Conservation (phyloP, 2,329 filamentous ascomycete species). For the Endoconidiophora polonica region DNA sequence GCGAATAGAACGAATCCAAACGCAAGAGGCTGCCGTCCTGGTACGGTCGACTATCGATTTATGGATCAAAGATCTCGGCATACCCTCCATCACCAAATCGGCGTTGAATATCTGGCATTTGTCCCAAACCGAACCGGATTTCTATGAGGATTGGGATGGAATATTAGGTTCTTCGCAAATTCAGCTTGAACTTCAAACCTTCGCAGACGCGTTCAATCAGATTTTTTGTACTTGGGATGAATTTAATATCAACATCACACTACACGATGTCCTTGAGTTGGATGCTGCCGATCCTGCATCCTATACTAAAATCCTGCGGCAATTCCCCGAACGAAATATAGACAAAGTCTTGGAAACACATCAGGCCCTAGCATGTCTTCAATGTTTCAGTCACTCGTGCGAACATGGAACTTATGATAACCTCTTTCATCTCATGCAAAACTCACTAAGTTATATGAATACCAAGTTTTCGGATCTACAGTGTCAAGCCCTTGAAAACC, state of each 20-base stretch:
- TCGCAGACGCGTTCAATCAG: constrained; percentile 39
- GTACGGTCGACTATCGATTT: constrained; percentile 19
- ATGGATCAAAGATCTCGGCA: constrained; percentile 39
- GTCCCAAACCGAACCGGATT: neutral
- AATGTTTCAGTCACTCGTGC: constrained; percentile 43
- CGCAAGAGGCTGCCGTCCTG: constrained; percentile 8
- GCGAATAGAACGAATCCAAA: constrained; percentile 8
- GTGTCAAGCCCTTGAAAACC: neutral
- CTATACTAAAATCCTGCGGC: neutral
- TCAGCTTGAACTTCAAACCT: constrained; percentile 16
- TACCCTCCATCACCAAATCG: constrained; percentile 5
- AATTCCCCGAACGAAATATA: constrained; percentile 1
- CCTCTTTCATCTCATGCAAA: constrained; percentile 5
- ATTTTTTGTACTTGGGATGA: constrained; percentile 28
- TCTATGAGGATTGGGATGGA: constrained; percentile 3
- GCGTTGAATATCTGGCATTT: constrained; percentile 5
- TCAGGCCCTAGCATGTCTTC: constrained; percentile 37
- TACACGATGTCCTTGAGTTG: constrained; percentile 33
- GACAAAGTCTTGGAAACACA: constrained; percentile 33
- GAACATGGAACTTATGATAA: constrained; percentile 42
- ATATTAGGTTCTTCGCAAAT: neutral
- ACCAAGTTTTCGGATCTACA: constrained; percentile 4
- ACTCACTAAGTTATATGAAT: constrained; percentile 5
- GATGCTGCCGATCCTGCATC: constrained; percentile 5
- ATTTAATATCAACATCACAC: constrained; percentile 25